Conservation (phyloP, 352 stramenopile species). For the Globisporangium nagaii region DNA sequence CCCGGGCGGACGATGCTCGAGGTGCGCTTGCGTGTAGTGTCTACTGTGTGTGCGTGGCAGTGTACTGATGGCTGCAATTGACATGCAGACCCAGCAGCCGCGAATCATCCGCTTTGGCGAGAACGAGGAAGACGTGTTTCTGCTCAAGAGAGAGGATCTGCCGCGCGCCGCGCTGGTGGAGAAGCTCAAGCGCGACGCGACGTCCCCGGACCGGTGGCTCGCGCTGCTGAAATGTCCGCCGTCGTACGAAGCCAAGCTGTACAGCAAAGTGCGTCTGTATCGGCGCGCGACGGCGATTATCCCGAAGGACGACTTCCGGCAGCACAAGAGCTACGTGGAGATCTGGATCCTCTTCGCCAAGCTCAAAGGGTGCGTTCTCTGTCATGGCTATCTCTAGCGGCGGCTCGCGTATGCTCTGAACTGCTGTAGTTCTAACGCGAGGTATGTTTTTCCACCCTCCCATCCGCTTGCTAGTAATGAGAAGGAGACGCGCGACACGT, state of each 20-base stretch:
- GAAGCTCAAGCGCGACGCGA: conserved; percentile 40
- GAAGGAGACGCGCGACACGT: conserved; percentile 37
- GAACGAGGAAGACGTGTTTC: conserved; percentile 51
- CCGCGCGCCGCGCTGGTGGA: conserved; percentile 36
- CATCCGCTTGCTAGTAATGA: conserved; percentile 28
- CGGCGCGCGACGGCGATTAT: conserved; percentile 38
- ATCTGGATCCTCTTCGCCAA: conserved; percentile 60
- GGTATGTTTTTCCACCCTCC: too few species aligned
- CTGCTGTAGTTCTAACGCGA: conserved; percentile 2
- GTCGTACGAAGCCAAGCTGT: conserved; percentile 30
- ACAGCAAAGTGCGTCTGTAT: conserved; percentile 37
- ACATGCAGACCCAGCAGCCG: conserved; percentile 11
- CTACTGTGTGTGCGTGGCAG: too few species aligned
- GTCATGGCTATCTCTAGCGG: background rate
- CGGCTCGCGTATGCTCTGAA: background rate
- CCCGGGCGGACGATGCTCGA: conserved; percentile 9
- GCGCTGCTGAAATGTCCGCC: conserved; percentile 43
- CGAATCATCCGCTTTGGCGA: conserved; percentile 54
- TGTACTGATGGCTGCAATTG: too few species aligned
- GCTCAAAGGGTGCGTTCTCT: conserved; percentile 29
- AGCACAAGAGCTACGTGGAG: conserved; percentile 38
- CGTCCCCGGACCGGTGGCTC: conserved; percentile 43
- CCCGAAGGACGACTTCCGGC: conserved; percentile 20
- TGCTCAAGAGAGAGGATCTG: conserved; percentile 44
- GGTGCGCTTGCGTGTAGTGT: background rate